Conservation (phyloP, 352 stramenopile species). For the Phytophthora fragariae region DNA sequence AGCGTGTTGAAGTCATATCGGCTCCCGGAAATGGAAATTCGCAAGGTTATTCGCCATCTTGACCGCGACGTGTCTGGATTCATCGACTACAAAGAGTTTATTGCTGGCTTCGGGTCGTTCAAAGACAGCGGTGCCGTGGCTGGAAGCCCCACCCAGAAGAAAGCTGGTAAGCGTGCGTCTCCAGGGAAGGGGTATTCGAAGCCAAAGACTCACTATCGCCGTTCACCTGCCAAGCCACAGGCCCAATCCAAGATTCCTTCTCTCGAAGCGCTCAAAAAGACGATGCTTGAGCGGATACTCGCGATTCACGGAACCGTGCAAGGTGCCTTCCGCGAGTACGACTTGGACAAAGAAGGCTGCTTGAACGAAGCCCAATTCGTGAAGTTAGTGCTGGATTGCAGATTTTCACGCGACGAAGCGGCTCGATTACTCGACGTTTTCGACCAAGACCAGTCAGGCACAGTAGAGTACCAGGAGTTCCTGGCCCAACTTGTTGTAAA, state of each 20-base stretch:
- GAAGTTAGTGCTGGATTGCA: conserved; percentile 46
- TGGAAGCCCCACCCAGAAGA: conserved; percentile 25
- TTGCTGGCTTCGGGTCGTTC: conserved; percentile 47
- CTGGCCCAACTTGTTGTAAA: conserved; percentile 52
- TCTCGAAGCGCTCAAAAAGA: conserved; percentile 56
- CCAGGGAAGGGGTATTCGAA: conserved; percentile 15
- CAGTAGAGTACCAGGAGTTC: conserved; percentile 71
- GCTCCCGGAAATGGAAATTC: conserved; percentile 70
- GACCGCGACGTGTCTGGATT: conserved; percentile 71
- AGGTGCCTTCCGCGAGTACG: conserved; percentile 59
- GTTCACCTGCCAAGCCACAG: conserved; percentile 22
- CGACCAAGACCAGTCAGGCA: conserved; percentile 56
- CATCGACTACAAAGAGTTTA: conserved; percentile 81
- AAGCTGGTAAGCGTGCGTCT: conserved; percentile 20
- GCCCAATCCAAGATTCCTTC: conserved; percentile 30
- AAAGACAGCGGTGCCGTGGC: conserved; percentile 34
- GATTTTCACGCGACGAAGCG: conserved; percentile 42
- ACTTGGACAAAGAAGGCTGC: conserved; percentile 45
- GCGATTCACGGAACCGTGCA: conserved; percentile 57
- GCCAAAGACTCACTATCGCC: conserved; percentile 22
- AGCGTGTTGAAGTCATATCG: conserved; percentile 67
- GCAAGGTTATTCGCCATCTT: conserved; percentile 76
- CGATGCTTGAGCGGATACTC: conserved; percentile 52
- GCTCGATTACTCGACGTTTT: conserved; percentile 43
- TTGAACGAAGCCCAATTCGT: conserved; percentile 57